These are phyloP conservation scores for Alternaria longipes DNA, from an alignment of 2,329 filamentous ascomycete species.

Conservation along the genomic window DNA sequence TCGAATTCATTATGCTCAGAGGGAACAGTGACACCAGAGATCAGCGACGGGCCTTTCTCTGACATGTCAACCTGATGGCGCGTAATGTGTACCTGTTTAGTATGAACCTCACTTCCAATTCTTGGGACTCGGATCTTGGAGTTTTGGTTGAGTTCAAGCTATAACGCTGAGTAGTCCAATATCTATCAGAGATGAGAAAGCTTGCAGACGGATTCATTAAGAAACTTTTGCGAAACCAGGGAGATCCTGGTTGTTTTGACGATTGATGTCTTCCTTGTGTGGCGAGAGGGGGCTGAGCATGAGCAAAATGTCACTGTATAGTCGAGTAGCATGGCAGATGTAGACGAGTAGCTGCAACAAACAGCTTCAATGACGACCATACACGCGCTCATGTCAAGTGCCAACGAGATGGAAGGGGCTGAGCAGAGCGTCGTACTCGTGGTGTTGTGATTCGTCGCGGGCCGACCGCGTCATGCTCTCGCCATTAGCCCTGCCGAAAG, in stretches of 20 bases:
- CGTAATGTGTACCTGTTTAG: too few relatives aligned
- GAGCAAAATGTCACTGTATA: too few relatives aligned
- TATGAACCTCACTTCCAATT: neutral
- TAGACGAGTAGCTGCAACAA: neutral
- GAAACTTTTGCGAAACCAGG: neutral
- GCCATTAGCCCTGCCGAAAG: neutral
- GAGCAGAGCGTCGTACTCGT: constrained; percentile 8
- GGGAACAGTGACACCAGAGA: too few relatives aligned
- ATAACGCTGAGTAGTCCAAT: too few relatives aligned
- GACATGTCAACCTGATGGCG: too few relatives aligned
- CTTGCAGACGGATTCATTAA: neutral
- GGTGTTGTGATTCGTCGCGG: constrained; percentile 8
- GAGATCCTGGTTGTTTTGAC: neutral
- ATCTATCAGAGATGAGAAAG: neutral
- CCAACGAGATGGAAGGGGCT: neutral
- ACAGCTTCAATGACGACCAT: neutral
- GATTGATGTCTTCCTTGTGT: neutral
- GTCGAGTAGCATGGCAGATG: neutral
- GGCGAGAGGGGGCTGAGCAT: neutral
- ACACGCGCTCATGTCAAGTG: neutral
- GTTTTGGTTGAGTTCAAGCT: too few relatives aligned
- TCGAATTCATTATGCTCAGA: fast-evolving
- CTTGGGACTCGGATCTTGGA: neutral
- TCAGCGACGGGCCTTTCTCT: too few relatives aligned
- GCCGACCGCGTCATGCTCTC: constrained; percentile 8